Conservation (phyloP, 2,329 filamentous ascomycete genomes). For the Fusarium ramigenum region DNA sequence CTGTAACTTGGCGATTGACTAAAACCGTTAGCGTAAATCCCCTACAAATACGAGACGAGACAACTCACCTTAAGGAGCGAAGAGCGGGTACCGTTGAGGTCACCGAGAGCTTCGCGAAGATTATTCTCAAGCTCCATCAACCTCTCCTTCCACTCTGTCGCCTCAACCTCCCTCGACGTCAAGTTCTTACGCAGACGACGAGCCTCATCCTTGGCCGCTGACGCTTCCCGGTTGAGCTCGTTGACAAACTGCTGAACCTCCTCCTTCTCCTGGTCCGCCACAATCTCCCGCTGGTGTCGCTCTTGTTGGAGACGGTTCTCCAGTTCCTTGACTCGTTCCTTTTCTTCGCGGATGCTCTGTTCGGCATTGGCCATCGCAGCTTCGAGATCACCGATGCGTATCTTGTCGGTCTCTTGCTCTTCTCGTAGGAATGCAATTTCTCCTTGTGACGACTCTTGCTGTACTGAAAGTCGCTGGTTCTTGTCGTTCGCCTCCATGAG, state of each 20-base stretch:
- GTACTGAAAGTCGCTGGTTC: conserved; percentile 85
- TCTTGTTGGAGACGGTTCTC: conserved; percentile 82
- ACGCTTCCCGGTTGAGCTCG: conserved; percentile 87
- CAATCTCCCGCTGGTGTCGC: conserved; percentile 84
- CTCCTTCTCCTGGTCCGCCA: conserved; percentile 90
- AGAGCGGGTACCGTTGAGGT: conserved; percentile 85
- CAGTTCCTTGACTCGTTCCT: conserved; percentile 76
- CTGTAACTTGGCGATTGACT: conserved; percentile 88
- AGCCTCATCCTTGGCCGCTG: conserved; percentile 84
- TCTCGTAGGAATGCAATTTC: conserved; percentile 96
- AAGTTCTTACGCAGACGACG: conserved; percentile 84
- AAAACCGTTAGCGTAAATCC: conserved; percentile 23
- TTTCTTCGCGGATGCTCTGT: conserved; percentile 82
- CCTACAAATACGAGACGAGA: neutral
- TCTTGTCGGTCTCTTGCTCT: conserved; percentile 97
- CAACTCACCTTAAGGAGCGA: conserved; percentile 78
- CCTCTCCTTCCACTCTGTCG: conserved; percentile 89
- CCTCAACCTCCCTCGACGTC: conserved; percentile 85
- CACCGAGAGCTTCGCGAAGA: conserved; percentile 85
- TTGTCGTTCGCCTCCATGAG: conserved; percentile 88
- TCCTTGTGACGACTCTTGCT: conserved; percentile 89
- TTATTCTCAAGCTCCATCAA: conserved; percentile 90
- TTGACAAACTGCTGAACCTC: conserved; percentile 94
- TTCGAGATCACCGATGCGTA: conserved; percentile 94
- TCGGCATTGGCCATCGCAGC: conserved; percentile 82